These are phyloP conservation scores for Triangularia setosa DNA, from an alignment of 2,329 filamentous ascomycete species.

Conservation along the genomic window DNA sequence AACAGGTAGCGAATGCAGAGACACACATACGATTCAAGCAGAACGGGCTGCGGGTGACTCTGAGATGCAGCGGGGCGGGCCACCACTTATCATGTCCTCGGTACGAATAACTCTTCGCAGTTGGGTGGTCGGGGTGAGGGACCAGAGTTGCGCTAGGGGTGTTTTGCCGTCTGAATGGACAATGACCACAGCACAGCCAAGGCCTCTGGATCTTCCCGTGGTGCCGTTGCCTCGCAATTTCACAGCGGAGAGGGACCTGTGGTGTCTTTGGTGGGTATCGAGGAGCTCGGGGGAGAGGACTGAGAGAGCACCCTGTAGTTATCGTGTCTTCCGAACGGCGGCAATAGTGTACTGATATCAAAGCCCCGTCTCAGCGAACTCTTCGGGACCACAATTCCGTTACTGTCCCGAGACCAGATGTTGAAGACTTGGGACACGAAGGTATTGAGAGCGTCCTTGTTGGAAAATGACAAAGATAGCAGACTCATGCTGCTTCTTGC, in stretches of 20 bases:
- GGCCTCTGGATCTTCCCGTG: conserved; percentile 22
- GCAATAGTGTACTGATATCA: conserved; percentile 4
- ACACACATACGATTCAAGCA: conserved; percentile 16
- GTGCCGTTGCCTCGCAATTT: conserved; percentile 13
- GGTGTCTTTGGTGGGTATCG: conserved; percentile 7
- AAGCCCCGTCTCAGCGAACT: conserved; percentile 2
- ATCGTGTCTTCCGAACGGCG: conserved; percentile 8
- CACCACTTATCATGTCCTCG: conserved; percentile 35
- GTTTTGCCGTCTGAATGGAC: conserved; percentile 33
- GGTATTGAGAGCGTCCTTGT: neutral
- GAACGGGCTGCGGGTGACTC: conserved; percentile 27
- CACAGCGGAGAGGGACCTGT: conserved; percentile 1
- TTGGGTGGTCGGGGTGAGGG: conserved; percentile 34
- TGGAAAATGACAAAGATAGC: conserved; percentile 5
- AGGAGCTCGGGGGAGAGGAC: conserved; percentile 11
- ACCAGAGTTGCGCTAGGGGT: conserved; percentile 33
- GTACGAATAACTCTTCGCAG: conserved; percentile 33
- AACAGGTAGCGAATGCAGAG: conserved; percentile 21
- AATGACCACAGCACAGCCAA: conserved; percentile 28
- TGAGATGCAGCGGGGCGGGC: conserved; percentile 36
- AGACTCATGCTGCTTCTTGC: neutral
- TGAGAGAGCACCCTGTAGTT: conserved; percentile 1
- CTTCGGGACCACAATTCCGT: neutral
- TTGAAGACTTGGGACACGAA: conserved; percentile 3
- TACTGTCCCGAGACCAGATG: conserved; percentile 4